These are phyloP conservation scores for Styphnolobium japonicum DNA, from an alignment of 306 rosid species.

Conservation along the genomic window DNA sequence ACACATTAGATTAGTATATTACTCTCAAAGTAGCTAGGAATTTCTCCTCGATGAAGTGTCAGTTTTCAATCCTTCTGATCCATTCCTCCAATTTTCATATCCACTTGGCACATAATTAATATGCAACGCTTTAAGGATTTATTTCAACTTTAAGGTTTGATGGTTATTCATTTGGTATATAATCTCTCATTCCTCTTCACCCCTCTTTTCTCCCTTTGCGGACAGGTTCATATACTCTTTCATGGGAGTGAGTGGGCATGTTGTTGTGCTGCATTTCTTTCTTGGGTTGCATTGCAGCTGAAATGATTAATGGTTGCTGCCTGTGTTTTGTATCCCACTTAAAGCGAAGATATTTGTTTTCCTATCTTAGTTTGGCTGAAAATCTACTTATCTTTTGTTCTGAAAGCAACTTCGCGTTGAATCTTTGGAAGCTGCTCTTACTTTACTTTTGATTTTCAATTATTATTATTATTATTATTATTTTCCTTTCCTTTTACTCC, in stretches of 20 bases:
- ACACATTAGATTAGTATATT: too few relatives aligned
- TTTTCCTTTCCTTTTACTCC: conserved; percentile 4
- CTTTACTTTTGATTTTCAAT: neutral
- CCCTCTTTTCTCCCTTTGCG: neutral
- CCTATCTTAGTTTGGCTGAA: neutral
- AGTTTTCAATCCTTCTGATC: too few relatives aligned
- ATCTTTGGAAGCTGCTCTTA: neutral
- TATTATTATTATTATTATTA: too few relatives aligned
- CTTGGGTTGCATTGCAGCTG: conserved; percentile 71
- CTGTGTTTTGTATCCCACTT: conserved; percentile 72
- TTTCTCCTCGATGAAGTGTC: too few relatives aligned
- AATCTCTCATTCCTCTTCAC: too few relatives aligned
- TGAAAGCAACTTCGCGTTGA: neutral
- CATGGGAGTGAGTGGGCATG: conserved; percentile 55
- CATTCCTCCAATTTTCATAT: too few relatives aligned
- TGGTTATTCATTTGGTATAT: neutral
- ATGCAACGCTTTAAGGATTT: neutral
- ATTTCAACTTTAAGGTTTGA: neutral
- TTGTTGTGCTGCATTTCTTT: conserved; percentile 52
- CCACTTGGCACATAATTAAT: too few relatives aligned
- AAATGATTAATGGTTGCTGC: conserved; percentile 60
- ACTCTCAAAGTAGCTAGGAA: too few relatives aligned
- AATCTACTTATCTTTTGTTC: neutral
- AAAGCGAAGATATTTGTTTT: neutral
- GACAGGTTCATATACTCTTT: conserved; percentile 74